Conservation (phyloP, 2,329 filamentous ascomycete species). For the Sarocladium brachiariae region DNA sequence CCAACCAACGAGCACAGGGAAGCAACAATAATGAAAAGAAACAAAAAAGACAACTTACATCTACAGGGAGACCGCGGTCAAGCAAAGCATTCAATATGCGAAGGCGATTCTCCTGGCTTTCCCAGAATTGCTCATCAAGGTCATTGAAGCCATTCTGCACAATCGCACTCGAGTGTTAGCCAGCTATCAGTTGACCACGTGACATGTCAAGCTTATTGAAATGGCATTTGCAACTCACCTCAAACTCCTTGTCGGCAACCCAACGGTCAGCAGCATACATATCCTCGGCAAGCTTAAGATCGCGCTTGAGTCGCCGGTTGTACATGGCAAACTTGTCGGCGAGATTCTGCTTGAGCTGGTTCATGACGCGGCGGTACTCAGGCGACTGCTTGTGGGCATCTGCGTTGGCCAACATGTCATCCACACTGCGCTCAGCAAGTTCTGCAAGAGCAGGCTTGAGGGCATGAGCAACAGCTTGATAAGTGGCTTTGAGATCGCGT, state of each 20-base stretch:
- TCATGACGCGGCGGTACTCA: slow-evolving; percentile 45
- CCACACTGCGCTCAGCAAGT: slow-evolving; percentile 53
- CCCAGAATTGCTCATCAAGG: slow-evolving; percentile 33
- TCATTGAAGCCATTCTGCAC: slow-evolving; percentile 32
- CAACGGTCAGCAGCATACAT: slow-evolving; percentile 26
- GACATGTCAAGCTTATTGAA: slow-evolving; percentile 13
- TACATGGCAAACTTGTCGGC: slow-evolving; percentile 24
- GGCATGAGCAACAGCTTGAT: slow-evolving; percentile 53
- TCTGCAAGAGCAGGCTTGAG: slow-evolving; percentile 60
- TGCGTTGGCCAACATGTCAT: slow-evolving; percentile 48
- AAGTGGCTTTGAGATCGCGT: slow-evolving; percentile 59
- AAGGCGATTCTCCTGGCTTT: slow-evolving; percentile 38
- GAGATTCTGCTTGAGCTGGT: slow-evolving; percentile 36
- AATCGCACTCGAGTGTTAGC: background rate
- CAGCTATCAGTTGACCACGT: slow-evolving; percentile 5
- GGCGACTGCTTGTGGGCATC: slow-evolving; percentile 44
- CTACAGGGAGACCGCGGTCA: slow-evolving; percentile 36
- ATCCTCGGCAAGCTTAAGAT: slow-evolving; percentile 32
- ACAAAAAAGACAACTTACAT: slow-evolving; percentile 34
- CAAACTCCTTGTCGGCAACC: slow-evolving; percentile 27
- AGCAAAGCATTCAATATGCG: slow-evolving; percentile 38
- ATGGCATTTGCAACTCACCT: slow-evolving; percentile 27
- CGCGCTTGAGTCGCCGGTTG: slow-evolving; percentile 25
- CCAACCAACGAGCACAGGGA: too few relatives aligned
- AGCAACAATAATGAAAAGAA: too few relatives aligned